phyloP scores from a whole-genome alignment of 2,329 filamentous ascomycete species.

The Hymenoscyphus occultus region DNA sequence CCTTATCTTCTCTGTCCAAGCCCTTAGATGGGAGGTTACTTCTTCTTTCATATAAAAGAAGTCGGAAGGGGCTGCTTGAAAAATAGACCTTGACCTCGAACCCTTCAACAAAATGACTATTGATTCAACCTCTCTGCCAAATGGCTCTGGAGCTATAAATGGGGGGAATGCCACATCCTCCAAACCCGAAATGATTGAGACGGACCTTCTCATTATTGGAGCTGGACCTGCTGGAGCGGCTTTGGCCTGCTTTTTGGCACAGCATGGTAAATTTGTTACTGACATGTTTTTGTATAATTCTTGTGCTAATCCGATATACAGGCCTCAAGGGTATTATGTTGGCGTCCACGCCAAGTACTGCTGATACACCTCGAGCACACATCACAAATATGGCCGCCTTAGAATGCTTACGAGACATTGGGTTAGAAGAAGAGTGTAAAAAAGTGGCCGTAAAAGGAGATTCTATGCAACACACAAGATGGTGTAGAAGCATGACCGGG shows the following conservation, averaged over 20 bases:
- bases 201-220: conserved; percentile 49
- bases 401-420: conserved; percentile 54
- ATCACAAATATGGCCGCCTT: conserved; percentile 57
- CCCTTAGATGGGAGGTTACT: not conserved
- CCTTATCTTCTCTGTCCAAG: not conserved
- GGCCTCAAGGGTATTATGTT: conserved; percentile 54
- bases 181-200: conserved; percentile 29
- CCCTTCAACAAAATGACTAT: not conserved
- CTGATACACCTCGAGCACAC: conserved; percentile 57
- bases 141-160: not conserved
- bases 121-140: not conserved
- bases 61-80: no score
- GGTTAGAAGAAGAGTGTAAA: conserved; percentile 43
- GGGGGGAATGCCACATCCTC: not conserved
- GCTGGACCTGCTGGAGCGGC: conserved; percentile 54
- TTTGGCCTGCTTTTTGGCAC: conserved; percentile 51
- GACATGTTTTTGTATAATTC: not conserved
- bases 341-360: conserved; percentile 46
- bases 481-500: conserved; percentile 51
- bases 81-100: not conserved
- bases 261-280: conserved; percentile 40
- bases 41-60: not conserved
- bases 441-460: conserved; percentile 39
- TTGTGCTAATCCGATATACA: conserved; percentile 21
- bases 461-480: conserved; percentile 50